Percentiles rank a stretch among this genome's conserved stretches.
Conservation (phyloP, 306 rosid species). For the Glycine soja region DNA sequence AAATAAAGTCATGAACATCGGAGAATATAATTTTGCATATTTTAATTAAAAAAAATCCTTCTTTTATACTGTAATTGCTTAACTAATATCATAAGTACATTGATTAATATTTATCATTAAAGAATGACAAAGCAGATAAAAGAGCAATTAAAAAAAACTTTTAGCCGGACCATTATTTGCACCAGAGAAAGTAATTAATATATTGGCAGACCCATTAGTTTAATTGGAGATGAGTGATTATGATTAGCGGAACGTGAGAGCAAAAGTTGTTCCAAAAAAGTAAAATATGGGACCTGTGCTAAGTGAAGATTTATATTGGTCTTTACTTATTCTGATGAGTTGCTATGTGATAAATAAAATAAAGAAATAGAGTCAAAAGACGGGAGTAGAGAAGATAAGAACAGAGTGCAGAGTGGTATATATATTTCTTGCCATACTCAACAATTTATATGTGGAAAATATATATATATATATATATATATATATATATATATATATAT, state of each 20-base stretch:
- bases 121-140: slow-evolving; percentile 39
- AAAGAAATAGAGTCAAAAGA: neutral
- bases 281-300: slow-evolving; percentile 47
- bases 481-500: too few relatives aligned
- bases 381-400: neutral
- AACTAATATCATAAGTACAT: too few relatives aligned
- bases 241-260: slow-evolving; percentile 58
- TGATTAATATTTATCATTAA: slow-evolving; percentile 28
- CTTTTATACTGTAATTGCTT: too few relatives aligned
- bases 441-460: too few relatives aligned
- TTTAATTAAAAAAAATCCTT: too few relatives aligned
- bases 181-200: slow-evolving; percentile 47
- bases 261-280: slow-evolving; percentile 53
- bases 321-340: slow-evolving; percentile 26
- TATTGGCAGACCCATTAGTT: slow-evolving; percentile 43
- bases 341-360: neutral
- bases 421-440: slow-evolving; percentile 11
- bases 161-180: slow-evolving; percentile 45
- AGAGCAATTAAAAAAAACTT: slow-evolving; percentile 14
- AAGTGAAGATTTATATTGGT: slow-evolving; percentile 38
- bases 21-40: too few relatives aligned
- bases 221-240: slow-evolving; percentile 52
- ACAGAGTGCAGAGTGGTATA: neutral
- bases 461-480: too few relatives aligned
- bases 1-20: too few relatives aligned